A percentile compares a stretch with the other conserved stretches of the same genome.
Evolutionary conservation across 2,329 filamentous ascomycete species (phyloP).

Genomic region (Magnaporthiopsis incrustans): DNA sequence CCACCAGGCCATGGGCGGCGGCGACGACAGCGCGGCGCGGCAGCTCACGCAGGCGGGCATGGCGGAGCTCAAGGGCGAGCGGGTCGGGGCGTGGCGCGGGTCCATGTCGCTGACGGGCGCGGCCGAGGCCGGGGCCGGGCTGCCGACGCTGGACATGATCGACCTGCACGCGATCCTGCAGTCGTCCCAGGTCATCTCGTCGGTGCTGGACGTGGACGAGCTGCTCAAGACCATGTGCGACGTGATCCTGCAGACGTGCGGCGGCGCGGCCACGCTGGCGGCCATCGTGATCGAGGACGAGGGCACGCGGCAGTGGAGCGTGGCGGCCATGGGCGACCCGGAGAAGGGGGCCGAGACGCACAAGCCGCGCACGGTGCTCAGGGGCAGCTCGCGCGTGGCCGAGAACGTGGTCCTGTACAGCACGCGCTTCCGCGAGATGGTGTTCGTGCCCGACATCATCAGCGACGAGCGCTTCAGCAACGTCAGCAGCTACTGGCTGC

Average conservation of each 20-base stretch:
- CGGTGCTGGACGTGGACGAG: slow-evolving; percentile 66
- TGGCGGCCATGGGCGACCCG: slow-evolving; percentile 66
- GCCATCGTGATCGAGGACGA: slow-evolving; percentile 68
- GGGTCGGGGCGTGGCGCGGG: slow-evolving; percentile 56
- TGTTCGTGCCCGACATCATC: slow-evolving; percentile 66
- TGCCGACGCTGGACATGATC: slow-evolving; percentile 75
- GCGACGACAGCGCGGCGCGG: slow-evolving; percentile 36
- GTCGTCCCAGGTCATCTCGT: slow-evolving; percentile 73
- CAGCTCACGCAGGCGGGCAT: slow-evolving; percentile 34
- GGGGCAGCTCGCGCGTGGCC: slow-evolving; percentile 60
- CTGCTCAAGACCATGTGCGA: slow-evolving; percentile 75
- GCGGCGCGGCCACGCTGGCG: slow-evolving; percentile 59
- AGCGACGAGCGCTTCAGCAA: slow-evolving; percentile 73
- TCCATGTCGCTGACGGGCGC: slow-evolving; percentile 48
- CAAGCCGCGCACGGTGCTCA: slow-evolving; percentile 55
- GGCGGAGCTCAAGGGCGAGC: slow-evolving; percentile 45
- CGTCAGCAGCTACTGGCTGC: slow-evolving; percentile 60
- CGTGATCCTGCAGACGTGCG: slow-evolving; percentile 71
- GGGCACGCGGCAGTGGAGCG: slow-evolving; percentile 55
- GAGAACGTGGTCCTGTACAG: slow-evolving; percentile 72
- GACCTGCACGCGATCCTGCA: slow-evolving; percentile 72
- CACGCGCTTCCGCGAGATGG: slow-evolving; percentile 65
- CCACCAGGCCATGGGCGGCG: slow-evolving; percentile 24
- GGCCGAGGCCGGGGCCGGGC: slow-evolving; percentile 32
- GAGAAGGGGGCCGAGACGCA: slow-evolving; percentile 61